These are phyloP conservation scores for Xanthoconium separans DNA, from an alignment of 1,284 basidiomycete species.

Conservation along the genomic window DNA sequence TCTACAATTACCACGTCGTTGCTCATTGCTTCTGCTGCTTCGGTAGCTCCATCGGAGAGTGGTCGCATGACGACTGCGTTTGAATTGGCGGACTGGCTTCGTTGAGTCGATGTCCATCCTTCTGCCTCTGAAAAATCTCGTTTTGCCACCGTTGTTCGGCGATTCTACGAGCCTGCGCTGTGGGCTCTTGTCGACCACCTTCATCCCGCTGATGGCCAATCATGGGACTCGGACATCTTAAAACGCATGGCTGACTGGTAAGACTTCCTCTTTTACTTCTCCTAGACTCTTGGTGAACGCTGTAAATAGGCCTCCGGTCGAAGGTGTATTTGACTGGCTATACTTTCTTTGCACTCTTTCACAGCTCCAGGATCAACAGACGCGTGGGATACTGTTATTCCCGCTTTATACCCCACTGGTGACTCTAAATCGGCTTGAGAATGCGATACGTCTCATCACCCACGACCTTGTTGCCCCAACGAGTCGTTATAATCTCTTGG, in stretches of 20 bases:
- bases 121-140: conserved; percentile 39
- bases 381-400: conserved; percentile 30
- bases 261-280: conserved; percentile 8
- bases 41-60: conserved; percentile 35
- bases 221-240: conserved; percentile 39
- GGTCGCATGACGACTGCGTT: conserved; percentile 42
- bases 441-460: conserved; percentile 38
- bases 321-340: conserved; percentile 42
- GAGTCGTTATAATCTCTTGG: conserved; percentile 18
- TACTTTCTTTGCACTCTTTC: conserved; percentile 40
- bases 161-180: conserved; percentile 44
- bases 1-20: background rate
- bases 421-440: conserved; percentile 32
- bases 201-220: conserved; percentile 38
- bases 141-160: conserved; percentile 38
- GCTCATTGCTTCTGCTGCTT: background rate
- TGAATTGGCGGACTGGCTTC: conserved; percentile 60
- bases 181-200: conserved; percentile 43
- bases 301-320: conserved; percentile 9
- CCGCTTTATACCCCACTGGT: conserved; percentile 29
- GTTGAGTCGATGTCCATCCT: conserved; percentile 42
- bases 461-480: conserved; percentile 36
- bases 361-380: conserved; percentile 21
- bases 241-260: conserved; percentile 32
- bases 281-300: background rate